Evolutionary conservation across 1,284 basidiomycete genomes (phyloP).

Genomic region (Xerocomus alliaceus): DNA sequence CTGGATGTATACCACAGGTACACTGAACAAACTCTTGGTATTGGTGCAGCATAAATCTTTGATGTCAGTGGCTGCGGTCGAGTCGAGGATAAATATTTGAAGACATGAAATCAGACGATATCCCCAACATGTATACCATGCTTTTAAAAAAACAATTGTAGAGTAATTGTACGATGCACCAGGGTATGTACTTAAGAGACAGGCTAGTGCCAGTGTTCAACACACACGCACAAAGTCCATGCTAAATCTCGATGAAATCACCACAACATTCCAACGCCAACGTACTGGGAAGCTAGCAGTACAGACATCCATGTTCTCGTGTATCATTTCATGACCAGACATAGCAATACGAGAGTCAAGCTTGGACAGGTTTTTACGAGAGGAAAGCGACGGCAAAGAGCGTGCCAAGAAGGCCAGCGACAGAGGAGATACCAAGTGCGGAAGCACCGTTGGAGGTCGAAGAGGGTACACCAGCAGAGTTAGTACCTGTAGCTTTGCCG

Average conservation of each 20-base stretch:
- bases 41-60: too few species aligned
- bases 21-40: too few species aligned
- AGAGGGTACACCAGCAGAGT: constrained; percentile 28
- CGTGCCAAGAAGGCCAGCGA: constrained; percentile 50
- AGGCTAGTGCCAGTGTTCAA: constrained; percentile 35
- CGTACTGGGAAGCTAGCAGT: constrained; percentile 1
- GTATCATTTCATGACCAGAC: constrained; percentile 12
- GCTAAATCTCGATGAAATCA: constrained; percentile 11
- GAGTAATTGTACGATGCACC: constrained; percentile 24
- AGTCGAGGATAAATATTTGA: too few species aligned
- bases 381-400: constrained; percentile 56
- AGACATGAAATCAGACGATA: too few species aligned
- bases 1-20: too few species aligned
- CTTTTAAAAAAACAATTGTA: constrained; percentile 12
- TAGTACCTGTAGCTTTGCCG: constrained; percentile 26
- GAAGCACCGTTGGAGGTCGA: constrained; percentile 44
- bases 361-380: constrained; percentile 40
- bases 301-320: neutral
- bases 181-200: constrained; percentile 32
- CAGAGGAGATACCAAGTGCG: constrained; percentile 46
- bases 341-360: neutral
- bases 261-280: neutral
- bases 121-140: too few species aligned
- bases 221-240: constrained; percentile 32
- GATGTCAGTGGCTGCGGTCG: too few species aligned